Base-by-base conservation (phyloP, 1,139 yeast species). In the Eremothecium sinecaudum region DNA sequence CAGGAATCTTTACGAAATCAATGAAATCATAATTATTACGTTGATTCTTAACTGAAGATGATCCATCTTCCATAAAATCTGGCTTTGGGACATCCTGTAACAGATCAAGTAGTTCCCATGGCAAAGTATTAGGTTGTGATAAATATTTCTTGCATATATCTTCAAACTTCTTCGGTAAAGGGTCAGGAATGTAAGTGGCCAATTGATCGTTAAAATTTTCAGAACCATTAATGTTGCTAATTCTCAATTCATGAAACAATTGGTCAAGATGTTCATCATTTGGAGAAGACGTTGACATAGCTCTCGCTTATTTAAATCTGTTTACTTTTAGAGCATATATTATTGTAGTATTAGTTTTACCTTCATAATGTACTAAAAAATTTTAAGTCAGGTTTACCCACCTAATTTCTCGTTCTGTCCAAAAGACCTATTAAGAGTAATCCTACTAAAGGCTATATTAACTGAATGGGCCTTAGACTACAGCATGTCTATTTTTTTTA, bases 1-100 rank as follows among this genome's bases (percentile, higher is more conserved):
- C 59, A 0, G 92, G 87, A 2, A 64, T 43, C 12, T 62, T 56
- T 19, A 78, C 52, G 38, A 80, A 58, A 18, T 45, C 47, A 33
- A 47, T 47, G 11, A 57, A 58, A 37, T 66, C 67, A 38, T 65
- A 64, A 20, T 47, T 51, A 10, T 53, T 55, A 4, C 12, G n/a
- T 5, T 5, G 4, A 30, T 53, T 48, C 33, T 57, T 47, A 8
- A 37, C 23, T 6, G 24, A 11, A 5, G 29, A 24, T 7, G 29
- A 32, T 10, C 32, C 24, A 12, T 35, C 35, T 12, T 37, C 37
- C 7, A 34, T 30, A 20, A 43, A 40, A 31, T 44, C 33, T 36
- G 39, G 32, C 22, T 42, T 37, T 3, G 59, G 59, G 1, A 48
- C 43, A 10, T 35, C 35, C 36, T 56, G 63, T 11, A 58, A 47